These are phyloP conservation scores for Aphanoascus verrucosus DNA, from an alignment of 2,329 filamentous ascomycete species.

Conservation along the genomic window DNA sequence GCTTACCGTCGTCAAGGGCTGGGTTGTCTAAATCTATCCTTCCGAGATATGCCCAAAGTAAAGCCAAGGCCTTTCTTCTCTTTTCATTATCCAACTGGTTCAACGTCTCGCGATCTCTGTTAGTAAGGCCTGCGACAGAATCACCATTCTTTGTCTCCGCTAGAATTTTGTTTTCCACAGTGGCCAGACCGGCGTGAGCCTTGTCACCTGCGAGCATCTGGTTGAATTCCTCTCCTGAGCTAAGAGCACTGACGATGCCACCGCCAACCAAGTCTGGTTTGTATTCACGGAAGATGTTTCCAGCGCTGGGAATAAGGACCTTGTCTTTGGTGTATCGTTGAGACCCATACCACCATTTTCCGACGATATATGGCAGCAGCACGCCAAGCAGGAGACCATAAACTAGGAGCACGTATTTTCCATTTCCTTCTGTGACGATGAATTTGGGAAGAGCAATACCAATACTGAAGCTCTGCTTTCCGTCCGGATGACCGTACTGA, in stretches of 20 bases:
- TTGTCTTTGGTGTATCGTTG: slow-evolving; percentile 88
- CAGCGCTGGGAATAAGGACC: slow-evolving; percentile 83
- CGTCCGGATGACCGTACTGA: slow-evolving; percentile 90
- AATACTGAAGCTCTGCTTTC: slow-evolving; percentile 96
- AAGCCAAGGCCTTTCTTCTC: slow-evolving; percentile 72
- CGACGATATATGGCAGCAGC: slow-evolving; percentile 81
- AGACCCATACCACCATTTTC: slow-evolving; percentile 97
- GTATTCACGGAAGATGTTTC: slow-evolving; percentile 89
- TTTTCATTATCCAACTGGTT: slow-evolving; percentile 69
- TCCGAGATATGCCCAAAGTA: slow-evolving; percentile 92
- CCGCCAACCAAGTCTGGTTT: slow-evolving; percentile 71
- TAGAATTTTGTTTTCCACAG: slow-evolving; percentile 72
- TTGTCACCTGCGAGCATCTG: slow-evolving; percentile 64
- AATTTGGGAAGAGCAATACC: slow-evolving; percentile 91
- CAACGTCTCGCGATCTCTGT: slow-evolving; percentile 65
- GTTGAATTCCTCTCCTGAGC: slow-evolving; percentile 76
- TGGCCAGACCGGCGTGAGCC: slow-evolving; percentile 67
- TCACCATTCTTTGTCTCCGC: slow-evolving; percentile 44
- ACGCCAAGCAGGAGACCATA: slow-evolving; percentile 85
- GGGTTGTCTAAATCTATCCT: slow-evolving; percentile 74
- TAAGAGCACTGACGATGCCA: slow-evolving; percentile 69
- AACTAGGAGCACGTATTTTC: slow-evolving; percentile 85
- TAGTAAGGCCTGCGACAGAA: slow-evolving; percentile 47
- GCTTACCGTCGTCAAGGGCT: slow-evolving; percentile 55
- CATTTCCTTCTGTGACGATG: slow-evolving; percentile 84